Conservation (phyloP, 2,329 filamentous ascomycete species). For the Diaporthe eres region DNA sequence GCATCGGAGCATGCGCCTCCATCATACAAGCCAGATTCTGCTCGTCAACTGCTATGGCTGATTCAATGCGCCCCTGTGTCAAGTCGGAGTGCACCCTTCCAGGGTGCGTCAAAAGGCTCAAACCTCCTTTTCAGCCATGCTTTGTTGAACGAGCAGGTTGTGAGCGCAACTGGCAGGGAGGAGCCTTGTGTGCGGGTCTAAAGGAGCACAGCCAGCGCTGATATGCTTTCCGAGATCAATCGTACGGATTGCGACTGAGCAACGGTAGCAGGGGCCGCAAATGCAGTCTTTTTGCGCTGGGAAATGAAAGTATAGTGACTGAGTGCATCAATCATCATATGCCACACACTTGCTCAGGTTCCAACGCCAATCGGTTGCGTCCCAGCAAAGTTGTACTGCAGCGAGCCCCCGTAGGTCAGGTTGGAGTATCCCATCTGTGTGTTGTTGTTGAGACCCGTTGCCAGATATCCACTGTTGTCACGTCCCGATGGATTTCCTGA, state of each 20-base stretch:
- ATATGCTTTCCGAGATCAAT: not conserved
- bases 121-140: not conserved
- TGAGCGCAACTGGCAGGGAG: not conserved
- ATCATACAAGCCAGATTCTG: not conserved
- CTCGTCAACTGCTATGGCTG: not conserved
- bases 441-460: slow-evolving; percentile 38
- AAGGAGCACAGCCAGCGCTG: too few relatives aligned
- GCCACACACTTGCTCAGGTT: not conserved
- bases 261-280: not conserved
- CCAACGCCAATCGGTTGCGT: slow-evolving; percentile 36
- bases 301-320: not conserved
- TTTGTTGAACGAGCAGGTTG: not conserved
- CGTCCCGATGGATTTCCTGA: slow-evolving; percentile 33
- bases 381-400: slow-evolving; percentile 42
- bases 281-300: not conserved
- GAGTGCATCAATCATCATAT: not conserved
- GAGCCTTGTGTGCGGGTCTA: not conserved
- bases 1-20: too few relatives aligned
- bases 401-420: slow-evolving; percentile 42
- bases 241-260: not conserved
- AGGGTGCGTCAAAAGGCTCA: too few relatives aligned
- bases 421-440: slow-evolving; percentile 38
- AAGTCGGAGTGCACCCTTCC: too few relatives aligned
- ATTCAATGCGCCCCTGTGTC: not conserved
- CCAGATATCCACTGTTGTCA: slow-evolving; percentile 42